Percentiles rank a stretch among this genome's conserved stretches.
phyloP scores from a whole-genome alignment of 345 rosid genomes.

The Isatis tinctoria region DNA sequence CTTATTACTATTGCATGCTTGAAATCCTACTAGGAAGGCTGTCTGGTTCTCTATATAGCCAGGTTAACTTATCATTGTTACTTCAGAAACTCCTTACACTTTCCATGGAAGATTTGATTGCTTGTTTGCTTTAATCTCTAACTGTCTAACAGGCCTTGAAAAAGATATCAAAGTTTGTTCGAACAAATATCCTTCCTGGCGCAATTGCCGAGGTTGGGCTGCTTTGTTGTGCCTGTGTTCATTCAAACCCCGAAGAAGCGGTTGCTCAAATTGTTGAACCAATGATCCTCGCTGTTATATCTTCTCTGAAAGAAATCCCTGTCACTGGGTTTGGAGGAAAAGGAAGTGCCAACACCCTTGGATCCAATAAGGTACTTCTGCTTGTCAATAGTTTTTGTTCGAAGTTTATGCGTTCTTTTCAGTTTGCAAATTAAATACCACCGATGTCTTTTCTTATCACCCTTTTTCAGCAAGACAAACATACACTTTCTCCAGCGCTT shows the following conservation, averaged over 20 bases:
- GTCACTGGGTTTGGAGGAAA: constrained; percentile 89
- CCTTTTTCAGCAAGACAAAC: constrained; percentile 50
- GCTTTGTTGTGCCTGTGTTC: constrained; percentile 98
- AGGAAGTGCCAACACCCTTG: constrained; percentile 42
- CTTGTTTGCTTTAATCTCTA: constrained; percentile 12
- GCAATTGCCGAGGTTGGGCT: constrained; percentile 98
- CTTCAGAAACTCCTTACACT: background rate
- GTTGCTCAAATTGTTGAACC: constrained; percentile 82
- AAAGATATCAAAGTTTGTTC: constrained; percentile 92
- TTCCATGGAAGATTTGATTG: background rate
- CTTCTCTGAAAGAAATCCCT: constrained; percentile 88
- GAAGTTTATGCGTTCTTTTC: constrained; percentile 4
- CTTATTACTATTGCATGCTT: constrained; percentile 95
- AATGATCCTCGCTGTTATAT: constrained; percentile 64
- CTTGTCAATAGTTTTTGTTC: constrained; percentile 23
- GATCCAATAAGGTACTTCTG: constrained; percentile 62
- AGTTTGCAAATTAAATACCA: constrained; percentile 12
- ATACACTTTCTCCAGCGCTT: constrained; percentile 87
- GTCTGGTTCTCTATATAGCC: constrained; percentile 76
- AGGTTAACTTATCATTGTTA: constrained; percentile 55
- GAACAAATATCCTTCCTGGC: constrained; percentile 94
- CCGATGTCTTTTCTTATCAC: constrained; percentile 7
- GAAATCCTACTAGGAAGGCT: constrained; percentile 93
- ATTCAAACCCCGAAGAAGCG: constrained; percentile 93
- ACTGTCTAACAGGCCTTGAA: constrained; percentile 84